Conservation (phyloP, 208 protist genomes). For the Crithidia sp. region DNA sequence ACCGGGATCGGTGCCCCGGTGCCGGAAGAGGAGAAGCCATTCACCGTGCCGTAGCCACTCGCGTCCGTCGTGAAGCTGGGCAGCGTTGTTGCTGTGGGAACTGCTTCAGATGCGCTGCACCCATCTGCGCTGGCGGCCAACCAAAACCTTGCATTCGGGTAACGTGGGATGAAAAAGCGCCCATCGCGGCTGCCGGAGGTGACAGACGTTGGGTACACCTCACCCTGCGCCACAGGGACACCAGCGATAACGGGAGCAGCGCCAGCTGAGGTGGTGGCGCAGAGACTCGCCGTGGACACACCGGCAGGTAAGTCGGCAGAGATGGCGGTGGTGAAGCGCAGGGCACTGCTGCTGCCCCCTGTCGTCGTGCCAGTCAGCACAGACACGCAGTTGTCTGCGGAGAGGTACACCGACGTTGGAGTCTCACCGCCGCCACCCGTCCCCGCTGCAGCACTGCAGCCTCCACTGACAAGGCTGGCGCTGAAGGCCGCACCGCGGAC, state of each 20-base stretch:
- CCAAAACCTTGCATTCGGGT: conserved; percentile 19
- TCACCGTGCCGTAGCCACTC: conserved; percentile 43
- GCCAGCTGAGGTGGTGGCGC: conserved; percentile 42
- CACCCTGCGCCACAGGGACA: conserved; percentile 38
- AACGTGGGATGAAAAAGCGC: conserved; percentile 6
- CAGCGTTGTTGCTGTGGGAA: not conserved
- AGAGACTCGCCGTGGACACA: conserved; percentile 34
- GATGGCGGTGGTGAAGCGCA: conserved; percentile 22
- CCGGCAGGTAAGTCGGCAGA: conserved; percentile 8
- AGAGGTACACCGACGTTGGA: conserved; percentile 1
- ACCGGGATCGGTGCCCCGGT: conserved; percentile 30
- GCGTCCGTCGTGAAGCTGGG: conserved; percentile 29
- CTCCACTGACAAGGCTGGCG: conserved; percentile 27
- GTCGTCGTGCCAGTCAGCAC: not conserved
- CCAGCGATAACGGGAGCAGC: conserved; percentile 14
- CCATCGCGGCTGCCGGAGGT: conserved; percentile 34
- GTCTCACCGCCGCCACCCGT: too few species aligned
- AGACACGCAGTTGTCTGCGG: conserved; percentile 7
- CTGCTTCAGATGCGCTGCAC: not conserved
- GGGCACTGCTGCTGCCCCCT: not conserved
- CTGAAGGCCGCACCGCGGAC: conserved; percentile 43
- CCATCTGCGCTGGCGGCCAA: conserved; percentile 16
- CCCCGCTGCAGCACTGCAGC: not conserved
- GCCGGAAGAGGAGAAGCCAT: conserved; percentile 19
- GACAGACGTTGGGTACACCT: conserved; percentile 53